Conservation (phyloP, 2,329 filamentous ascomycete species). For the Exophiala lecanii-corni region DNA sequence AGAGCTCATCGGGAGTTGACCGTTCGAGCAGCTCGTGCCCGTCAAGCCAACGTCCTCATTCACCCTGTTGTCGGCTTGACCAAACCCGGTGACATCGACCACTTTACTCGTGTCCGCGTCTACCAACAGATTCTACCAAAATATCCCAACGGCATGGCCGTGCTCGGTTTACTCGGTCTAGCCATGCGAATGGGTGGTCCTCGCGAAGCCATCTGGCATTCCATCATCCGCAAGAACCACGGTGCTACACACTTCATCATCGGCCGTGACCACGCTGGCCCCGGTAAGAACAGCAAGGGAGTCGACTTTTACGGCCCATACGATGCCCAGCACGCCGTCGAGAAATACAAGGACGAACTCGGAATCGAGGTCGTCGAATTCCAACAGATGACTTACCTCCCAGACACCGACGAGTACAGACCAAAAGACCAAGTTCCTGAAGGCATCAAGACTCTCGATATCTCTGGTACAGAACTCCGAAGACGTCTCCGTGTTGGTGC, state of each 20-base stretch:
- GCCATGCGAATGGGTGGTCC: constrained; percentile 99
- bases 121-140: constrained; percentile 95
- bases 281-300: constrained; percentile 96
- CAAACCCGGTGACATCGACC: constrained; percentile 98
- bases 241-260: constrained; percentile 99
- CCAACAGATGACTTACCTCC: constrained; percentile 99
- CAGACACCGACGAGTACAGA: constrained; percentile 93
- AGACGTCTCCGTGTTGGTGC: constrained; percentile 83
- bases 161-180: constrained; percentile 86
- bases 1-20: constrained; percentile 96
- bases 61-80: constrained; percentile 97
- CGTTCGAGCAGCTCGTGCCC: constrained; percentile 88
- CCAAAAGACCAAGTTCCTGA: constrained; percentile 84
- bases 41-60: constrained; percentile 97
- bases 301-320: constrained; percentile 98
- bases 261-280: constrained; percentile 94
- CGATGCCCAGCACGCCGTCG: constrained; percentile 91
- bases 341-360: constrained; percentile 94
- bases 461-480: constrained; percentile 85
- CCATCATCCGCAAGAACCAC: constrained; percentile 99
- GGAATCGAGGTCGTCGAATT: constrained; percentile 98
- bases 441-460: constrained; percentile 81
- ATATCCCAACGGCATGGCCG: constrained; percentile 99
- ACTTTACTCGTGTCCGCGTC: constrained; percentile 98
- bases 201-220: constrained; percentile 98